Conservation (phyloP, 352 stramenopile genomes). For the Phytopythium kandeliae region DNA sequence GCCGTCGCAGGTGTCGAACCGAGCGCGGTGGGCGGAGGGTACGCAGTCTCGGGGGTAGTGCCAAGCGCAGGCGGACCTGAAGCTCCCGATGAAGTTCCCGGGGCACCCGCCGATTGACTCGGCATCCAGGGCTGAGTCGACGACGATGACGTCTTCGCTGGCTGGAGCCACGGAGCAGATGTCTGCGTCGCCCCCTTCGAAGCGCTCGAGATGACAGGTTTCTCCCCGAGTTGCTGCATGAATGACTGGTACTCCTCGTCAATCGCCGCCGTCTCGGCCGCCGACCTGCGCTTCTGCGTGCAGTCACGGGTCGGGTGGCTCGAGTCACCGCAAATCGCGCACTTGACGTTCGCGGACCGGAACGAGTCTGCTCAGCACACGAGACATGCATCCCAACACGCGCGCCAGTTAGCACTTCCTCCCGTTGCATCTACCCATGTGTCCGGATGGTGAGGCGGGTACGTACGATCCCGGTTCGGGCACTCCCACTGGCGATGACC, state of each 20-base stretch:
- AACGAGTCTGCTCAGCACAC: slow-evolving; percentile 42
- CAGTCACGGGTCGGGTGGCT: slow-evolving; percentile 98
- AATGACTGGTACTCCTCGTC: slow-evolving; percentile 85
- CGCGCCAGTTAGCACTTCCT: slow-evolving; percentile 15
- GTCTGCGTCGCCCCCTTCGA: slow-evolving; percentile 20
- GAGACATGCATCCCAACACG: background rate
- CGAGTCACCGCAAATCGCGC: slow-evolving; percentile 97
- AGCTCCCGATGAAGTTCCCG: slow-evolving; percentile 22
- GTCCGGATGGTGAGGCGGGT: background rate
- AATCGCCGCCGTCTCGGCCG: slow-evolving; percentile 66
- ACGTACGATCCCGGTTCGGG: slow-evolving; percentile 86
- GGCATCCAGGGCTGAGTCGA: slow-evolving; percentile 61
- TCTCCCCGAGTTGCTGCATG: slow-evolving; percentile 84
- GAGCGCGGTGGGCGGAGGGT: background rate
- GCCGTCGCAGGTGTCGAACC: slow-evolving; percentile 6
- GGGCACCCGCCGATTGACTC: slow-evolving; percentile 37
- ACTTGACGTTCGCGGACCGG: slow-evolving; percentile 89
- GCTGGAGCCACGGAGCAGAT: slow-evolving; percentile 60
- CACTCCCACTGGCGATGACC: slow-evolving; percentile 97
- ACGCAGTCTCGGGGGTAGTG: slow-evolving; percentile 6
- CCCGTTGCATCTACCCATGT: too few species aligned
- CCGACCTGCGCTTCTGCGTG: slow-evolving; percentile 81
- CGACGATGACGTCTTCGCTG: slow-evolving; percentile 37
- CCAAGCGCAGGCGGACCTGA: slow-evolving; percentile 12
- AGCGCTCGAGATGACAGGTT: slow-evolving; percentile 55